Base-by-base conservation (phyloP, 257 asterid genomes). In the Solanum medicagineum region DNA sequence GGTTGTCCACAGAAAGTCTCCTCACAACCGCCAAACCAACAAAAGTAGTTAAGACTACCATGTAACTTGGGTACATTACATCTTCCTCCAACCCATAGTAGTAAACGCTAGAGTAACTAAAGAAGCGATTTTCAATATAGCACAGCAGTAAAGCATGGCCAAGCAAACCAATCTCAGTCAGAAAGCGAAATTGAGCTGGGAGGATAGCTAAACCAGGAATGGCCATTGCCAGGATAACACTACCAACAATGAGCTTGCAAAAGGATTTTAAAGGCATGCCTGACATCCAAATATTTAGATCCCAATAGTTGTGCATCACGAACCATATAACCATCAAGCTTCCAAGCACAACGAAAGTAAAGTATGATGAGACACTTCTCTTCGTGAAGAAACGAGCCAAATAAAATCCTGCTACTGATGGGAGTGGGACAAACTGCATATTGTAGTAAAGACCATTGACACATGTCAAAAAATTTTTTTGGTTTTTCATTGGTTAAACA, bases 281-380 rank as follows among this genome's bases (percentile, higher is more conserved):
- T 22, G 99, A 97, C 90, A 95, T 92, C 99, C 99, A 97, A 88
- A 97, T 97, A 86, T 95, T 97, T 56, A 97, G 97, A 88, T 92
- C 98, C 99, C 99, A 97, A 88, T 94, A 97, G 89, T 95, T 95
- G 89, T 95, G 98, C 96, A 94, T 92, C 91, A 95, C 96, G 85
- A 97, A 97, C 99, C 99, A 97, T 68, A 91, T 89, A 69, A 94
- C 97, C 98, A 97, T 93, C 90, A 97, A 89, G 91, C 99, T 93
- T 87, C 98, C 98, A 74, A 97, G 93, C 85, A 91, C 93, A 87
- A 95, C 97, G 82, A 95, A 97, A 77, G 94, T 94, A 84, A 93
- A 92, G 92, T 97, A 97, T 40, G 99, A 95, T 45, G 94, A 85
- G 84, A 94, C 75, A 86, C 98, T 97, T 90, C 94, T 97, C 91